Percentiles rank a stretch among this genome's conserved stretches.
Conservation (phyloP, 2,329 filamentous ascomycete species). For the Aspergillus hortae region DNA sequence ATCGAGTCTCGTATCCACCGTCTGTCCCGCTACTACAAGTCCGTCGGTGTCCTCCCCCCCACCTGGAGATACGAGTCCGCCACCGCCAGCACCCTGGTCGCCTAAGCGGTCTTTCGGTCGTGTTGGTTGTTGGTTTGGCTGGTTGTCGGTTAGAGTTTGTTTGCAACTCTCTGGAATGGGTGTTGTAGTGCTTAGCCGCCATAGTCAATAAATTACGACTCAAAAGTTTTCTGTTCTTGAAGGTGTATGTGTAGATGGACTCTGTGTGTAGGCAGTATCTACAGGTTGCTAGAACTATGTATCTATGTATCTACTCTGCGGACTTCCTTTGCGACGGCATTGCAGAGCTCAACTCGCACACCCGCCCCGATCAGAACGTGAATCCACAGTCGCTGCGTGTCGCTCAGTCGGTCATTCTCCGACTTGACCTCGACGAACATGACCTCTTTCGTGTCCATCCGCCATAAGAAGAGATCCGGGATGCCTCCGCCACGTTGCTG, state of each 20-base stretch:
- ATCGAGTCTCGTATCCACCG: conserved; percentile 99
- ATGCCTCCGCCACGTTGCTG: conserved; percentile 79
- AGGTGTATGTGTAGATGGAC: too few species aligned
- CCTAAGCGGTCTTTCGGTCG: conserved; percentile 53
- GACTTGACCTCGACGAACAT: conserved; percentile 80
- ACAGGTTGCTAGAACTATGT: background rate
- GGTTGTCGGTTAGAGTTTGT: background rate
- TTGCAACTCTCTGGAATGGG: background rate
- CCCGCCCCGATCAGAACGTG: conserved; percentile 85
- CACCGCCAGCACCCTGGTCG: conserved; percentile 89
- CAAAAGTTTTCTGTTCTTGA: background rate
- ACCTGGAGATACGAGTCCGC: conserved; percentile 99
- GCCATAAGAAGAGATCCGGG: conserved; percentile 91
- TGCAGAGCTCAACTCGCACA: conserved; percentile 76
- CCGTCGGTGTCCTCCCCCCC: conserved; percentile 75
- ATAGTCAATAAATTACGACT: background rate
- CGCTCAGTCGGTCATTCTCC: conserved; percentile 87
- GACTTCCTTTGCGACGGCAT: conserved; percentile 59
- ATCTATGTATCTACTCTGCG: conserved; percentile 1
- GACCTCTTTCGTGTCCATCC: conserved; percentile 55
- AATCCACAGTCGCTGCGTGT: conserved; percentile 95
- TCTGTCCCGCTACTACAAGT: conserved; percentile 99
- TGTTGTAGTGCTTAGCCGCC: background rate
- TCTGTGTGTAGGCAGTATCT: background rate
- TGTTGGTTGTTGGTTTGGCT: conserved; percentile 3